phyloP scores from a whole-genome alignment of 2,329 filamentous ascomycete genomes.

The Phialocephala sp. region DNA sequence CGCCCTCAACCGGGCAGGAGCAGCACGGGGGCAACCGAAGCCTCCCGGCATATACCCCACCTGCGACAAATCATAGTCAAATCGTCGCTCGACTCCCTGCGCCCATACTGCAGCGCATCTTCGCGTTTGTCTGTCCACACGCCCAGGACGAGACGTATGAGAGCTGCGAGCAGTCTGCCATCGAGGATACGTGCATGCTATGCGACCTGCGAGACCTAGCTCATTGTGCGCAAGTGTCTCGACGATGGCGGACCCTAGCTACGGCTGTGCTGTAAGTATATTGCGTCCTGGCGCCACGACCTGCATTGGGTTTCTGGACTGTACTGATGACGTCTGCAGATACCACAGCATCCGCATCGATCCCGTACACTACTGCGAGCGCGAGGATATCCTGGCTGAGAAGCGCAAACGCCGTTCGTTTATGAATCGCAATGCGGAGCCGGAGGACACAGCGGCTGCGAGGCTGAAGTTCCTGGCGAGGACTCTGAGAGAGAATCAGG shows the following conservation, averaged over 20 bases:
- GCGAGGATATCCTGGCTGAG: slow-evolving; percentile 81
- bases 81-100: slow-evolving; percentile 59
- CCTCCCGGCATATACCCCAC: slow-evolving; percentile 31
- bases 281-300: neutral
- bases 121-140: slow-evolving; percentile 84
- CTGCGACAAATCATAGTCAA: slow-evolving; percentile 21
- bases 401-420: slow-evolving; percentile 76
- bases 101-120: slow-evolving; percentile 77
- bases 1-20: slow-evolving; percentile 14
- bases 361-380: slow-evolving; percentile 90
- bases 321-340: slow-evolving; percentile 50
- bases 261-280: slow-evolving; percentile 64
- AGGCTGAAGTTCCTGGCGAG: slow-evolving; percentile 81
- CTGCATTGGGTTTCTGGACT: slow-evolving; percentile 9
- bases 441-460: slow-evolving; percentile 77
- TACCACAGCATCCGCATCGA: slow-evolving; percentile 93
- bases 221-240: slow-evolving; percentile 76
- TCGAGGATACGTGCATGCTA: slow-evolving; percentile 85
- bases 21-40: slow-evolving; percentile 8
- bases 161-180: slow-evolving; percentile 79
- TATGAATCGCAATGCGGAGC: slow-evolving; percentile 78
- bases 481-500: slow-evolving; percentile 76
- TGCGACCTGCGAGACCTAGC: slow-evolving; percentile 91
- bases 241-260: slow-evolving; percentile 68
- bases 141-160: slow-evolving; percentile 77